Base-by-base conservation (phyloP, 495 filamentous ascomycete genomes). In the Staphylotrichum tortipilum region DNA sequence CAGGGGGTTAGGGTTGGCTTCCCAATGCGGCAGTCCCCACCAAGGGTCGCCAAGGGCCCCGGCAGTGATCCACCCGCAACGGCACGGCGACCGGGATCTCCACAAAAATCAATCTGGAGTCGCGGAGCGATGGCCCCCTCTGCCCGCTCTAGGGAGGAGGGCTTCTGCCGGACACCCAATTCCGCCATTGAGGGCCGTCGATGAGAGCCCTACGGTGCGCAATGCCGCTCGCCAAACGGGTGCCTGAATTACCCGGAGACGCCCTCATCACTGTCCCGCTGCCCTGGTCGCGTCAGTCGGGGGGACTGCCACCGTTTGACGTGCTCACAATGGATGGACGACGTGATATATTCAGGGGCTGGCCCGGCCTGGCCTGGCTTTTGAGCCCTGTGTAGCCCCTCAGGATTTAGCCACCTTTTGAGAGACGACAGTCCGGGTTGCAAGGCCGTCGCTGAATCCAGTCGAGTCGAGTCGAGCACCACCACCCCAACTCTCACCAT, bases 31-130 rank as follows among this genome's bases (percentile, higher is more conserved):
- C 26, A 28, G 26, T 9, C 26, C 26, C 26, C 26, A 1, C 10
- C 26, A 11, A 34, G n/a, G 7, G 7, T 12, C 22, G 39, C 37
- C 38, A 35, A 38, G 28, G 15, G 30, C 26, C 26, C 7, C 7
- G 31, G 31, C 31, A 28, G 6, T 10, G 26, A 28, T 10, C 26
- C 26, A 10, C 31, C 31, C 31, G 31, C n/a, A n/a, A n/a, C n/a
- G 40, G 36, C 19, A 36, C 37, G 15, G n/a, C 15, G 36, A 36
- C 24, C 26, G 17, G 36, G 12, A 26, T 12, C 47, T 47, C 55
- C 59, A 49, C 39, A 47, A 52, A n/a, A 44, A 33, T 28, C 50
- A 57, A 54, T 59, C 21, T 55, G 53, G 53, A 48, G 47, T 22
- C 22, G 7, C 56, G 59, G 59, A 55, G 54, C 49, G 46, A 48